These are phyloP conservation scores for Paradendryphiella salina DNA, from an alignment of 2,329 filamentous ascomycete species.

Conservation along the genomic window DNA sequence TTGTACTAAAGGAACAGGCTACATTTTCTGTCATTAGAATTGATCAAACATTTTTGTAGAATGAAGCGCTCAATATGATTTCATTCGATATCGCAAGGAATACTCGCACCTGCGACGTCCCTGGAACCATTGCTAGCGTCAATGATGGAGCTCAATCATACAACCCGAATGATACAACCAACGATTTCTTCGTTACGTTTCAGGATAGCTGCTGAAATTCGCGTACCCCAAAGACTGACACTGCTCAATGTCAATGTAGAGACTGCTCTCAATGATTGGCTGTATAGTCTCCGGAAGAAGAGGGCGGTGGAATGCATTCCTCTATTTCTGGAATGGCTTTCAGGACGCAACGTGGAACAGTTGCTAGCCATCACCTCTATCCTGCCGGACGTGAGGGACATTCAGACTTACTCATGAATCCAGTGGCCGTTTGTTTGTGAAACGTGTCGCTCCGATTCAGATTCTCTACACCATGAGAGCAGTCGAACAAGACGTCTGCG, in stretches of 20 bases:
- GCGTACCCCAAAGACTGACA: constrained; percentile 12
- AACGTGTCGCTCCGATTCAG: not conserved
- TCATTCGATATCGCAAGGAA: constrained; percentile 21
- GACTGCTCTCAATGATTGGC: constrained; percentile 27
- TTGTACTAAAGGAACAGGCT: no score
- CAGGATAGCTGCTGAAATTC: constrained; percentile 35
- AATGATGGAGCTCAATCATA: constrained; percentile 49
- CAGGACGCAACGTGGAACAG: not conserved
- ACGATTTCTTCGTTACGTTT: constrained; percentile 53
- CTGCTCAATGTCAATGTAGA: constrained; percentile 39
- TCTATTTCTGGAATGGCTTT: no score
- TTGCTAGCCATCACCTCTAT: not conserved
- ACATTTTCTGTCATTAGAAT: no score
- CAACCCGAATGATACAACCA: constrained; percentile 49
- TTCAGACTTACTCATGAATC: no score
- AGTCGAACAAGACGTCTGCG: no score
- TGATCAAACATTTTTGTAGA: no score
- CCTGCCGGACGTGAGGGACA: not conserved
- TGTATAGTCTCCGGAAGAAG: constrained; percentile 21
- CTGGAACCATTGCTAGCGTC: constrained; percentile 36
- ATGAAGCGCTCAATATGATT: no score
- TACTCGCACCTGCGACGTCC: constrained; percentile 53
- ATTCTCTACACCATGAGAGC: no score
- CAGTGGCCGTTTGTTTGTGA: not conserved
- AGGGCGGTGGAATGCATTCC: no score